Conservation (phyloP, 2,329 filamentous ascomycete genomes). For the Aspergillus tubingensis region DNA sequence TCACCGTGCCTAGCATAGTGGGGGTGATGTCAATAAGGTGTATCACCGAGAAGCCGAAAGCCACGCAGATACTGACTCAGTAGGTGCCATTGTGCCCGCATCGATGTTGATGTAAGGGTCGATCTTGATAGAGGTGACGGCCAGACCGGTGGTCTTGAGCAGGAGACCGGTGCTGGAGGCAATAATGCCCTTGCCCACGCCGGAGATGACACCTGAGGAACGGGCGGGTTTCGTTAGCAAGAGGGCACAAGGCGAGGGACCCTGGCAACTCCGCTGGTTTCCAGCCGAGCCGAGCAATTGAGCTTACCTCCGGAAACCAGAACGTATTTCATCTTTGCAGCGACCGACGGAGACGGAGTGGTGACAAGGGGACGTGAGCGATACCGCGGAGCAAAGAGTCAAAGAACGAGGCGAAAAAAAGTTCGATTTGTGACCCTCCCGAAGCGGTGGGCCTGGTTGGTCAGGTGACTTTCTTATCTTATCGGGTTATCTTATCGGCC, state of each 20-base stretch:
- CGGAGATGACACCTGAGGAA: constrained; percentile 48
- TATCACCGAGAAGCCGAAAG: constrained; percentile 2
- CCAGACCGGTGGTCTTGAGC: constrained; percentile 32
- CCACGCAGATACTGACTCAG: constrained; percentile 23
- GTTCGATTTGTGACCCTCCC: neutral
- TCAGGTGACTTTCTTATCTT: neutral
- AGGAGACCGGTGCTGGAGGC: constrained; percentile 51
- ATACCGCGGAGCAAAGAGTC: neutral
- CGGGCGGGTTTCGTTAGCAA: constrained; percentile 11
- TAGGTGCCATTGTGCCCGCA: constrained; percentile 64
- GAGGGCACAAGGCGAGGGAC: neutral
- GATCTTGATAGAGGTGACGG: constrained; percentile 37
- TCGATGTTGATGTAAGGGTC: constrained; percentile 76
- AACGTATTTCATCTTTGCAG: constrained; percentile 73
- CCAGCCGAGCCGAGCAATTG: neutral
- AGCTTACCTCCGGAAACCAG: constrained; percentile 73
- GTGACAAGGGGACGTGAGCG: neutral
- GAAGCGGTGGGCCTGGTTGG: neutral
- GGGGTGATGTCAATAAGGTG: constrained; percentile 6
- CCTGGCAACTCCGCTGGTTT: neutral
- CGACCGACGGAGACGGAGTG: constrained; percentile 1
- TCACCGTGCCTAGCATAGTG: constrained; percentile 65
- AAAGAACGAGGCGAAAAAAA: constrained; percentile 4
- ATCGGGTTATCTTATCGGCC: neutral
- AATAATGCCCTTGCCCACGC: constrained; percentile 65